phyloP scores from a whole-genome alignment of 1,284 basidiomycete genomes.

The Apiotrichum sp. region DNA sequence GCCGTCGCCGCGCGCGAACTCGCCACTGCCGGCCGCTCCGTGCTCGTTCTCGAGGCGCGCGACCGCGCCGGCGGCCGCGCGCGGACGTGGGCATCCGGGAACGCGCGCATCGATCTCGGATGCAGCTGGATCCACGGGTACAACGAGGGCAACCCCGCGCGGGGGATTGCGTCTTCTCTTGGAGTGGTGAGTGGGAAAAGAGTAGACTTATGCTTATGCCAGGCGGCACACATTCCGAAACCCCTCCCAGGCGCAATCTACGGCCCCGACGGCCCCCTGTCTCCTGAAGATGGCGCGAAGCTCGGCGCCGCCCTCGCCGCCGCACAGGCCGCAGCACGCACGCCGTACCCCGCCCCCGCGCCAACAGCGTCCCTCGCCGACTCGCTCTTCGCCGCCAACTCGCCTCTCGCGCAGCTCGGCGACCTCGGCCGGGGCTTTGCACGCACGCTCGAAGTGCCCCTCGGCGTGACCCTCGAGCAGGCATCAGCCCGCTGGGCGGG shows the following conservation, averaged over 20 bases:
- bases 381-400: constrained; percentile 39
- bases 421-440: constrained; percentile 41
- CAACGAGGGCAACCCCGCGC: constrained; percentile 49
- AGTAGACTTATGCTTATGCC: not conserved
- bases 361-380: constrained; percentile 34
- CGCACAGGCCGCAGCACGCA: constrained; percentile 30
- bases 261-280: constrained; percentile 34
- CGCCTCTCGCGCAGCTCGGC: constrained; percentile 26
- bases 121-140: constrained; percentile 53
- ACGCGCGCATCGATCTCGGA: constrained; percentile 47
- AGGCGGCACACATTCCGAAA: constrained; percentile 38
- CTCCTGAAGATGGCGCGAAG: constrained; percentile 14
- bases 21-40: constrained; percentile 41
- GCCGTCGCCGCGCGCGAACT: constrained; percentile 49
- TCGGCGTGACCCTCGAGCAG: constrained; percentile 49
- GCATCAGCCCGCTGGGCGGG: constrained; percentile 44
- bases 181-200: constrained; percentile 33
- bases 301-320: constrained; percentile 31
- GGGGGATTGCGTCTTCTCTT: constrained; percentile 44
- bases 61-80: constrained; percentile 51
- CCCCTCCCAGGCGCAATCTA: constrained; percentile 36
- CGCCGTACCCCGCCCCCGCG: constrained; percentile 31
- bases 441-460: constrained; percentile 49
- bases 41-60: constrained; percentile 51
- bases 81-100: constrained; percentile 36